A percentile compares a stretch with the other conserved stretches of the same genome.
These are phyloP conservation scores for Hygrophorus russula DNA, from an alignment of 768 basidiomycete genomes.

Conservation along the genomic window DNA sequence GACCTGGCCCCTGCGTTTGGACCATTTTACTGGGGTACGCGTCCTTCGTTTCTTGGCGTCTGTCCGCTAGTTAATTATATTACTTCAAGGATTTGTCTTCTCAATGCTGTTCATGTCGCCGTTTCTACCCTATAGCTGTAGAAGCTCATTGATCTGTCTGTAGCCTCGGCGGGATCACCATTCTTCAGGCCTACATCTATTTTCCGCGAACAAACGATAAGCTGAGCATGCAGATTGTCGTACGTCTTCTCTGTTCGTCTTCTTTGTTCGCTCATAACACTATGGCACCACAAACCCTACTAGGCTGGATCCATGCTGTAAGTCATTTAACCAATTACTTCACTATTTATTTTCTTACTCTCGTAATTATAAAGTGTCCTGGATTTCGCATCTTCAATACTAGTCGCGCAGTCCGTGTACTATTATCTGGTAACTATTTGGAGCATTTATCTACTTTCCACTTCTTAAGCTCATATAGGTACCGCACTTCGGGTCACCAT, in stretches of 20 bases:
- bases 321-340: background rate
- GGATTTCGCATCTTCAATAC: conserved; percentile 26
- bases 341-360: background rate
- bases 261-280: background rate
- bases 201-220: conserved; percentile 22
- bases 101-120: background rate
- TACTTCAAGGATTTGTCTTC: background rate
- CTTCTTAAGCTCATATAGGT: conserved; percentile 16
- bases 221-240: conserved; percentile 17
- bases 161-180: conserved; percentile 28
- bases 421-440: conserved; percentile 26
- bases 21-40: conserved; percentile 23
- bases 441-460: background rate
- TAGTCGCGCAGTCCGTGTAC: conserved; percentile 33
- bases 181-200: conserved; percentile 30
- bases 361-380: conserved; percentile 12
- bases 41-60: background rate
- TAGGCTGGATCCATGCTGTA: conserved; percentile 13
- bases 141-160: background rate
- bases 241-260: conserved; percentile 9
- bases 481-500: conserved; percentile 30
- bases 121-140: background rate
- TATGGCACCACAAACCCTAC: background rate
- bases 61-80: background rate
- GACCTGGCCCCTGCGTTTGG: conserved; percentile 17